These are phyloP conservation scores for Lachnum nothofagi DNA, from an alignment of 2,329 filamentous ascomycete species.

Conservation along the genomic window DNA sequence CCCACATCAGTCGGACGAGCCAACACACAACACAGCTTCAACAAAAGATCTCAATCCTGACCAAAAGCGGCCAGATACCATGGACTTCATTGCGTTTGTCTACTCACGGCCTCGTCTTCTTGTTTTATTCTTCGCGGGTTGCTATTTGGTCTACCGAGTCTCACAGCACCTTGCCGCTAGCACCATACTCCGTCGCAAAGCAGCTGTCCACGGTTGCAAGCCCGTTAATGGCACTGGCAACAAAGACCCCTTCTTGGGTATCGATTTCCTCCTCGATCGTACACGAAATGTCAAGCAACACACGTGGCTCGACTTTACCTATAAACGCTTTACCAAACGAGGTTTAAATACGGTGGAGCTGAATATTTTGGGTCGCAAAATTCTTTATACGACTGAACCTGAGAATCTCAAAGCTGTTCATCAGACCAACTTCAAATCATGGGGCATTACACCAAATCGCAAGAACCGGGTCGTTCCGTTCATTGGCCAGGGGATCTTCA, in stretches of 20 bases:
- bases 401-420: neutral
- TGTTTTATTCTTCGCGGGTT: neutral
- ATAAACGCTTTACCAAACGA: neutral
- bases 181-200: neutral
- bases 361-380: neutral
- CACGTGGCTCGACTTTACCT: neutral
- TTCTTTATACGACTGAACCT: neutral
- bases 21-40: too few species aligned
- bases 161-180: neutral
- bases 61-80: too few species aligned
- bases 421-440: neutral
- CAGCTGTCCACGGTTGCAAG: neutral
- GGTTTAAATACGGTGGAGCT: neutral
- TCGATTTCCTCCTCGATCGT: neutral
- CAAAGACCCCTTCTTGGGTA: neutral
- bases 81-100: neutral
- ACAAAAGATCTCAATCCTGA: too few species aligned
- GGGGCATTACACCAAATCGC: neutral
- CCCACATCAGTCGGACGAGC: too few species aligned
- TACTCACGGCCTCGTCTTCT: neutral
- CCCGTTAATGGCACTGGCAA: neutral
- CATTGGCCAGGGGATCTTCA: conserved; percentile 7
- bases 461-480: conserved; percentile 1
- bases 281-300: neutral
- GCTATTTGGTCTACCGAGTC: neutral